Evolutionary conservation across 169 alveolate genomes (phyloP).

Genomic region (Neospora caninum): DNA sequence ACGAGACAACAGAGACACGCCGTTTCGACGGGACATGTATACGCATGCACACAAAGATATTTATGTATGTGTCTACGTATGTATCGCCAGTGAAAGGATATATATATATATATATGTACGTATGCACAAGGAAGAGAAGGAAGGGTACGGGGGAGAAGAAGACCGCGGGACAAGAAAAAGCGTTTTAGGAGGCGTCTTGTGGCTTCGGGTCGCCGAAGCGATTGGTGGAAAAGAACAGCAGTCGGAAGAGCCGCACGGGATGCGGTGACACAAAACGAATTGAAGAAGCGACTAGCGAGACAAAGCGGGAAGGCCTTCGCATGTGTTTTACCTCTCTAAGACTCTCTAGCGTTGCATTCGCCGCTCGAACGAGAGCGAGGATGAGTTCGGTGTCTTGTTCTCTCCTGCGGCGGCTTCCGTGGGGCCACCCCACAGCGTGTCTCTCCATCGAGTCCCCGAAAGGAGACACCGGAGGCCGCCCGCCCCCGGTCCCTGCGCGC

Average conservation of each 20-base stretch:
- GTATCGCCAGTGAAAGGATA: background rate
- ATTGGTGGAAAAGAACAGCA: background rate
- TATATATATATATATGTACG: background rate
- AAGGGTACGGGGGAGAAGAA: background rate
- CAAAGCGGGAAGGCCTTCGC: background rate
- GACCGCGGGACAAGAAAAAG: background rate
- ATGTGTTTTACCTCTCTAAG: background rate
- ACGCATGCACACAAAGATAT: background rate
- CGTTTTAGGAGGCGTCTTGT: background rate
- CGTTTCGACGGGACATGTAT: background rate
- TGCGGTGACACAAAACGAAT: background rate
- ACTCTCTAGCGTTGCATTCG: background rate
- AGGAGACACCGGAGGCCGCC: background rate
- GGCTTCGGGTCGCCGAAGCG: background rate
- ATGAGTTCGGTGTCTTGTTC: background rate
- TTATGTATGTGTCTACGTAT: background rate
- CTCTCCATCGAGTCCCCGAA: background rate
- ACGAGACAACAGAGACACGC: too few species aligned
- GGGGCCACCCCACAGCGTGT: background rate
- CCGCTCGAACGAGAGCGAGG: background rate
- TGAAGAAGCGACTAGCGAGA: background rate
- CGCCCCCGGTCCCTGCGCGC: background rate
- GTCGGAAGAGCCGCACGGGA: background rate
- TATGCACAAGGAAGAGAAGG: background rate
- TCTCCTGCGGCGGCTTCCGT: background rate